Evolutionary conservation across 331 rosid genomes (phyloP), one percentile per base, ranked within the genome.

Genomic region (Quercus tomentella): DNA sequence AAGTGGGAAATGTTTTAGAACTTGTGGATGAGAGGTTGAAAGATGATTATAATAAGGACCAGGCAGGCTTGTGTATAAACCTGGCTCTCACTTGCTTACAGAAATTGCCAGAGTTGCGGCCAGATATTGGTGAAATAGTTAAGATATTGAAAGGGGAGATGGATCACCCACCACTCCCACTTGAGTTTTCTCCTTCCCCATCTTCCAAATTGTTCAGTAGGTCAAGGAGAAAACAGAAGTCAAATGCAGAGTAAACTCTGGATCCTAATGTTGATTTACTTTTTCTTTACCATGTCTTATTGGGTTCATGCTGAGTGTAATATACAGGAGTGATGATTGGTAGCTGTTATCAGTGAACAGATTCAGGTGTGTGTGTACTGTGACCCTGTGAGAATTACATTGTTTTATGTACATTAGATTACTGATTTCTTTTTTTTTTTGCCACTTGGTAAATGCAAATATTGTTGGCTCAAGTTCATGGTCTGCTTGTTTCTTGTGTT

Each of bases 141-240:
- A 92, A 85, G 91, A 85, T 91, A 86, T 73, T 94, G 89, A 91
- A 87, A 72, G 94, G 98, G 75, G 98, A 91, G 75, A 89, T 92
- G 93, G 97, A 89, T 26, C 89, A 89, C 68, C 97, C 97, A 33
- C 84, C 88, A 30, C 79, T 89, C 62, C 97, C 95, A 37, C 90
- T 92, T 45, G 94, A 92, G 88, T 92, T 94, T 82, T 94, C 96
- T 51, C 97, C 97, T 17, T 90, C 98, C 78, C 97, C 98, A 5
- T 93, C 97, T 75, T 89, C 93, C 66, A 91, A 79, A 77, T 75
- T 87, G 66, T 91, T 87, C 88, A 91, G 87, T 88, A 91, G 85
- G 83, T 83, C 93, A 69, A 89, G 91, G 76, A 92, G 96, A 84
- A 94, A 84, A 77, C 88, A 81, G 45, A 87, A 87, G 67, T 71